Evolutionary conservation across 805 yeast genomes (phyloP).

Genomic region (Vanderwaltozyma verrucispora): DNA sequence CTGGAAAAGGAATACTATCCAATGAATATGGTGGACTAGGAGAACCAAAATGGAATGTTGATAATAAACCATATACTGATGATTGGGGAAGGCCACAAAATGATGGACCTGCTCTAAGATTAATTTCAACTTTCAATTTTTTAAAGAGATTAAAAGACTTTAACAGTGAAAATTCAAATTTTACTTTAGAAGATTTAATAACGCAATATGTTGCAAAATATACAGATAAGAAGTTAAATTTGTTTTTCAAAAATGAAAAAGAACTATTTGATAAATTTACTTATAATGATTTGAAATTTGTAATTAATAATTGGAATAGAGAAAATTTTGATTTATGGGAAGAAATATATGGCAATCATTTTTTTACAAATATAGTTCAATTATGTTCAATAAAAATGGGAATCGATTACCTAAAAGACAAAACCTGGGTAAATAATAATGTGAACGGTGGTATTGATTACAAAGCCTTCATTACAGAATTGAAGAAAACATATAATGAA

Average conservation of each 20-base stretch:
- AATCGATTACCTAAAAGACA: slow-evolving; percentile 28
- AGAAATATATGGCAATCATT: slow-evolving; percentile 64
- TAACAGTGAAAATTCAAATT: slow-evolving; percentile 8
- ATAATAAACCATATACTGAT: slow-evolving; percentile 50
- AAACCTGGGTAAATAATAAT: neutral
- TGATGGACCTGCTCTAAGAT: slow-evolving; percentile 87
- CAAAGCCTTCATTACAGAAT: slow-evolving; percentile 11
- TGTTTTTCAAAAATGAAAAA: slow-evolving; percentile 16
- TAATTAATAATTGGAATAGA: slow-evolving; percentile 48
- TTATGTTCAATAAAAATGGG: slow-evolving; percentile 58
- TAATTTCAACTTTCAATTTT: slow-evolving; percentile 51
- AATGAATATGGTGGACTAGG: slow-evolving; percentile 56
- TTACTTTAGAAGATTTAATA: slow-evolving; percentile 21
- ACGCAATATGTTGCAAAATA: slow-evolving; percentile 5
- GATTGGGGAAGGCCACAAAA: slow-evolving; percentile 94
- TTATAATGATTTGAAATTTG: slow-evolving; percentile 60
- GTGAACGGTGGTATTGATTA: slow-evolving; percentile 12
- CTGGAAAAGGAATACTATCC: slow-evolving; percentile 37
- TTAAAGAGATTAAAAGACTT: slow-evolving; percentile 33
- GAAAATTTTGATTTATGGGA: slow-evolving; percentile 91
- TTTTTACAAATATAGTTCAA: slow-evolving; percentile 71
- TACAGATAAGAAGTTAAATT: slow-evolving; percentile 1
- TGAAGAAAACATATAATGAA: slow-evolving; percentile 15
- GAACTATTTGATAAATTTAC: slow-evolving; percentile 43
- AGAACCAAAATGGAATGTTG: slow-evolving; percentile 76